These are phyloP conservation scores for Pichia kluyveri DNA, from an alignment of 805 yeast genomes.

Conservation along the genomic window DNA sequence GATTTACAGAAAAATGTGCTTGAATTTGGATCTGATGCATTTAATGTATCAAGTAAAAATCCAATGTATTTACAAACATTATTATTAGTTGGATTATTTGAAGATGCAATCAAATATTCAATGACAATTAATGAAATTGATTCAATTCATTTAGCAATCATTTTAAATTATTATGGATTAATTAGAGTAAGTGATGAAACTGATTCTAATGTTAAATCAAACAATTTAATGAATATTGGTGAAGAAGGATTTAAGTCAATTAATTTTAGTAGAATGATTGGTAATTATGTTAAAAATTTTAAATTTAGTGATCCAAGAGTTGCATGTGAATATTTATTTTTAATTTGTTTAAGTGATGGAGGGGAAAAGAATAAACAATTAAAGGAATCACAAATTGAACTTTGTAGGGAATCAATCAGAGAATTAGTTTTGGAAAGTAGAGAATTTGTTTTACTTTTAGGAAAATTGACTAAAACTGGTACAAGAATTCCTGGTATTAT, in stretches of 20 bases:
- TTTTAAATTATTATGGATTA: conserved; percentile 64
- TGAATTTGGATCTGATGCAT: conserved; percentile 64
- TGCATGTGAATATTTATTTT: conserved; percentile 81
- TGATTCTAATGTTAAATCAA: conserved; percentile 2
- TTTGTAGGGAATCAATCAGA: conserved; percentile 70
- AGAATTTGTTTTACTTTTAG: conserved; percentile 72
- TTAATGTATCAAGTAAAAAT: conserved; percentile 55
- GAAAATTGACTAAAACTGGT: conserved; percentile 75
- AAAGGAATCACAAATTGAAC: conserved; percentile 30
- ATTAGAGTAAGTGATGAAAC: conserved; percentile 33
- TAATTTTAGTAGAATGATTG: conserved; percentile 58
- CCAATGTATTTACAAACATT: conserved; percentile 69
- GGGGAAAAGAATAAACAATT: conserved; percentile 11
- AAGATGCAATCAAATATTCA: conserved; percentile 62
- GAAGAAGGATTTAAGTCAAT: conserved; percentile 21
- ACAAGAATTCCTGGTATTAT: conserved; percentile 73
- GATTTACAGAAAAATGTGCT: conserved; percentile 69
- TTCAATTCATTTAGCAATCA: conserved; percentile 84
- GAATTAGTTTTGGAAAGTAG: conserved; percentile 81
- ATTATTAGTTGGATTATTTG: conserved; percentile 71
- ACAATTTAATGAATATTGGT: conserved; percentile 25
- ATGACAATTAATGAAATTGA: conserved; percentile 65
- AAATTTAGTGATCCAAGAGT: conserved; percentile 79
- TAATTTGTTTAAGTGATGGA: conserved; percentile 47
- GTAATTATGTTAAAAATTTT: conserved; percentile 75